phyloP scores from a whole-genome alignment of 2,329 filamentous ascomycete species.

The Aspergillus puulaauensis region DNA sequence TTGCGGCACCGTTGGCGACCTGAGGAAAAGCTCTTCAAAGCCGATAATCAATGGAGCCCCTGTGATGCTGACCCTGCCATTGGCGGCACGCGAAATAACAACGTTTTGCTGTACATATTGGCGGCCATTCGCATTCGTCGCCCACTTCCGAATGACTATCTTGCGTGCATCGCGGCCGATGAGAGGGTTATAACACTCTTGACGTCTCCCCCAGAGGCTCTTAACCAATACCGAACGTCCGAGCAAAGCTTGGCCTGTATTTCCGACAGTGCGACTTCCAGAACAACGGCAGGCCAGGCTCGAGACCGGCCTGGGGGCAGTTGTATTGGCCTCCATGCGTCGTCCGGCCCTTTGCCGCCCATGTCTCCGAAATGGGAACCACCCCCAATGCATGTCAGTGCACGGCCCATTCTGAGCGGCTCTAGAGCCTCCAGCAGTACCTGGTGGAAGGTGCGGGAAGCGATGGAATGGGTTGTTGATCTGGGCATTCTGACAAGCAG shows the following conservation, averaged over 20 bases:
- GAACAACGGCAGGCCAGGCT: constrained; percentile 3
- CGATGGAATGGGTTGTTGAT: neutral
- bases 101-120: neutral
- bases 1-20: neutral
- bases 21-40: constrained; percentile 10
- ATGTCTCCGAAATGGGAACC: neutral
- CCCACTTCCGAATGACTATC: constrained; percentile 9
- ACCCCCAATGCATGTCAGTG: neutral
- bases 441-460: neutral
- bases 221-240: constrained; percentile 4
- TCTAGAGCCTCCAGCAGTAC: neutral
- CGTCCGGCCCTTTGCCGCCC: constrained; percentile 7
- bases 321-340: neutral
- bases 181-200: constrained; percentile 5
- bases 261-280: constrained; percentile 4
- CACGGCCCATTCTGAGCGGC: neutral
- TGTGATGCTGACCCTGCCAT: neutral
- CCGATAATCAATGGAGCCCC: constrained; percentile 1
- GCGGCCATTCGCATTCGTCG: neutral
- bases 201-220: neutral
- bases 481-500: neutral
- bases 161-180: neutral
- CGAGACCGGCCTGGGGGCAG: neutral
- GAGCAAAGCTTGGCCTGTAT: constrained; percentile 1
- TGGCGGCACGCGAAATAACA: neutral